Conservation (phyloP, 1,284 basidiomycete genomes). For the Ceratobasidium sp. region DNA sequence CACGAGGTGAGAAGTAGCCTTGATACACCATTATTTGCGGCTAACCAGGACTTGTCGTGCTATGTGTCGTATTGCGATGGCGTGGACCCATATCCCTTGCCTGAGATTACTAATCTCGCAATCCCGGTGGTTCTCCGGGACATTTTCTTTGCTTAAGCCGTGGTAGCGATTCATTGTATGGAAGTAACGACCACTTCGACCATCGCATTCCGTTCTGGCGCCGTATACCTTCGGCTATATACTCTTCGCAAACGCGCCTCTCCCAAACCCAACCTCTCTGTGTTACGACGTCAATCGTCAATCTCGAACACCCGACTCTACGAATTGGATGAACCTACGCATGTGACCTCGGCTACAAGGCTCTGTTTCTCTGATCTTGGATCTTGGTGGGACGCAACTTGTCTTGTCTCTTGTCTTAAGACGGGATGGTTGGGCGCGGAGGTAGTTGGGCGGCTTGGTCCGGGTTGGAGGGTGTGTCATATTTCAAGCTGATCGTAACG, state of each 20-base stretch:
- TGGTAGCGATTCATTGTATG: slow-evolving; percentile 76
- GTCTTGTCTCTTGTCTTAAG: slow-evolving; percentile 67
- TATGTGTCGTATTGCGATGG: slow-evolving; percentile 72
- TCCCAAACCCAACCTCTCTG: slow-evolving; percentile 54
- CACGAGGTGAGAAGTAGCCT: slow-evolving; percentile 68
- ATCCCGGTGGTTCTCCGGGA: slow-evolving; percentile 83
- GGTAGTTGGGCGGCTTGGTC: slow-evolving; percentile 63
- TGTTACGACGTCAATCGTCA: slow-evolving; percentile 63
- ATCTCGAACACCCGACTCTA: slow-evolving; percentile 75
- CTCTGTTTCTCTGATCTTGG: slow-evolving; percentile 94
- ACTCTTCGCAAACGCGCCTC: slow-evolving; percentile 54
- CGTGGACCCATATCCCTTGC: slow-evolving; percentile 78
- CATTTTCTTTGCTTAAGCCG: slow-evolving; percentile 61
- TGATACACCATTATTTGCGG: neutral
- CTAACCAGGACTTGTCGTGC: neutral
- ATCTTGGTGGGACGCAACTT: slow-evolving; percentile 87
- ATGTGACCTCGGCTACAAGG: slow-evolving; percentile 93
- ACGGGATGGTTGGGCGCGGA: too few relatives aligned
- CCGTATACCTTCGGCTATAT: slow-evolving; percentile 66
- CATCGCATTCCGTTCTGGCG: neutral
- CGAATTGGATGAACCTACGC: slow-evolving; percentile 91
- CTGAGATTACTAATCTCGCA: slow-evolving; percentile 73
- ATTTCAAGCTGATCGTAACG: neutral
- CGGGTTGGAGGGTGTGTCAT: slow-evolving; percentile 80
- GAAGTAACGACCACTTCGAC: slow-evolving; percentile 58